phyloP scores from a whole-genome alignment of 306 rosid species.

The Carpinus viminea region DNA sequence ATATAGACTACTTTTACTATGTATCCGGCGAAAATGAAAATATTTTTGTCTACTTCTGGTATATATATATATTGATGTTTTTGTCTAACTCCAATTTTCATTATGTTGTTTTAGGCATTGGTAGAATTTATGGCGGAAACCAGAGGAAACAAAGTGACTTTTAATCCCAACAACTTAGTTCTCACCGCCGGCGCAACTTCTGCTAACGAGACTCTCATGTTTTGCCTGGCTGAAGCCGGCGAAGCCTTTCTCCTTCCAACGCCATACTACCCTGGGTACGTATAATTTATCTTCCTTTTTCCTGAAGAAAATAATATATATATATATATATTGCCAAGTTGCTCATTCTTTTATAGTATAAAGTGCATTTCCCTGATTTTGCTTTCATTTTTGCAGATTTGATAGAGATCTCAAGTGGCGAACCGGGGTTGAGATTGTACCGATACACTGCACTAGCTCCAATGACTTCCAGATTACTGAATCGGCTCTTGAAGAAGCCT shows the following conservation, averaged over 20 bases:
- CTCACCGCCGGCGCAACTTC: conserved; percentile 85
- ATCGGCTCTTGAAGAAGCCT: conserved; percentile 52
- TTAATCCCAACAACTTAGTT: conserved; percentile 66
- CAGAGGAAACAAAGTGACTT: conserved; percentile 65
- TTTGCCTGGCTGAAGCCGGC: conserved; percentile 70
- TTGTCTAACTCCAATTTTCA: neutral
- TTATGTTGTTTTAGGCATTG: conserved; percentile 42
- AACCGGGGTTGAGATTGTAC: conserved; percentile 71
- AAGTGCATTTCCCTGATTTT: conserved; percentile 31
- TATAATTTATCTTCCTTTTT: neutral
- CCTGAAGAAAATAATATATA: no score
- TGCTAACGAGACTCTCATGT: conserved; percentile 84
- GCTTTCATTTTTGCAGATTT: conserved; percentile 53
- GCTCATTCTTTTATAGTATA: neutral
- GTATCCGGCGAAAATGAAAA: conserved; percentile 15
- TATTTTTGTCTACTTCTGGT: no score
- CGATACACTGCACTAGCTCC: conserved; percentile 77
- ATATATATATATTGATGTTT: neutral
- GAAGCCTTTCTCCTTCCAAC: conserved; percentile 87
- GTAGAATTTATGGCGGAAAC: conserved; percentile 80
- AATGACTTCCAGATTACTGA: conserved; percentile 76
- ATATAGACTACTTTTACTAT: neutral
- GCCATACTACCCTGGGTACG: conserved; percentile 88
- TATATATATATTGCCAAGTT: neutral
- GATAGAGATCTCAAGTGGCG: conserved; percentile 92